Conservation (phyloP, 768 basidiomycete species). For the Naganishia friedmannii region DNA sequence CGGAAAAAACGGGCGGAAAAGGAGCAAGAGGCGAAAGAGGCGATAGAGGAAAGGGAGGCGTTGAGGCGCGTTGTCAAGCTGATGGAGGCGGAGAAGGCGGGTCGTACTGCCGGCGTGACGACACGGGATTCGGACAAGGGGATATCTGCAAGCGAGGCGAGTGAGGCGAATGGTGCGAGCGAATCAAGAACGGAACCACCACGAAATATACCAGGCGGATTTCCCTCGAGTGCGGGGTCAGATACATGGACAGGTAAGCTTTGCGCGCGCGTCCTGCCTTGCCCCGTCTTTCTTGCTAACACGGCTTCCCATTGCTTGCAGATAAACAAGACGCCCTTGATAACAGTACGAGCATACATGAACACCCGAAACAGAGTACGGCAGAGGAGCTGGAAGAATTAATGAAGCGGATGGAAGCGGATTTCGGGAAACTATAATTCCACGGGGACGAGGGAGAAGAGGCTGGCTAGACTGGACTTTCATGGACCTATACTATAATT, state of each 20-base stretch:
- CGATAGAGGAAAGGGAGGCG: constrained; percentile 38
- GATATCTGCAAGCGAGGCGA: background rate
- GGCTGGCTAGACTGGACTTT: too few relatives aligned
- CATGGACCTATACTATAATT: background rate
- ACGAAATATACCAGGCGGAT: background rate
- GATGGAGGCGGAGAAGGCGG: constrained; percentile 30
- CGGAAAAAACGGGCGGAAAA: constrained; percentile 41
- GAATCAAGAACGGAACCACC: background rate
- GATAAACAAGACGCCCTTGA: constrained; percentile 1
- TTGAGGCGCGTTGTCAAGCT: constrained; percentile 19
- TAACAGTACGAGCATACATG: background rate
- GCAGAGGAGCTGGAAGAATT: constrained; percentile 29
- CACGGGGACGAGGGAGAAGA: background rate
- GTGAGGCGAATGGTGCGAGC: background rate
- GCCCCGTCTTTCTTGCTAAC: background rate
- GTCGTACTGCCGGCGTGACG: background rate
- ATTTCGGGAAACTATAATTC: constrained; percentile 30
- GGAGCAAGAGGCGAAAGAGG: constrained; percentile 48
- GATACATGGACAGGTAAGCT: constrained; percentile 2
- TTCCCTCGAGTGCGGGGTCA: background rate
- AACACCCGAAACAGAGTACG: constrained; percentile 9
- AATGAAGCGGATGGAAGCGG: constrained; percentile 34
- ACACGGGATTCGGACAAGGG: constrained; percentile 6
- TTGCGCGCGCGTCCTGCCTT: background rate
- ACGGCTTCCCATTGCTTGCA: background rate